A percentile compares a stretch with the other conserved stretches of the same genome.
These are phyloP conservation scores for Diaporthe capsici DNA, from an alignment of 2,329 filamentous ascomycete genomes.

Conservation along the genomic window DNA sequence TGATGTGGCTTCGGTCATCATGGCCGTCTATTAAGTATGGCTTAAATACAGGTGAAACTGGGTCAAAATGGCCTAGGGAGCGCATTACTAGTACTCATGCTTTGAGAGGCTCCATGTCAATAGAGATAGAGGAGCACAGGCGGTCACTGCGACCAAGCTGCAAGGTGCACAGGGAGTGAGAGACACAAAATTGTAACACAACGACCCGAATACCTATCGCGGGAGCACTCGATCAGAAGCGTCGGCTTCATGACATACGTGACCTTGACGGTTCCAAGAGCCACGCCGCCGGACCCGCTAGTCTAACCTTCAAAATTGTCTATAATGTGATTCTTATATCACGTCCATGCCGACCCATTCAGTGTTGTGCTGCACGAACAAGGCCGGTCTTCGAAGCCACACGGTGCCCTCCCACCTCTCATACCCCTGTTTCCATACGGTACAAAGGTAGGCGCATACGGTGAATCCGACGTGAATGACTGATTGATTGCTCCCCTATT, in stretches of 20 bases:
- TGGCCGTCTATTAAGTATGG: neutral
- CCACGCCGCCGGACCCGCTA: neutral
- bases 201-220: neutral
- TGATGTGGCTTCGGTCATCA: neutral
- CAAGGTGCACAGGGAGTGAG: neutral
- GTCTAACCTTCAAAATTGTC: neutral
- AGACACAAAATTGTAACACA: constrained; percentile 1
- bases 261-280: no score
- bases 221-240: neutral
- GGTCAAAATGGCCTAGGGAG: neutral
- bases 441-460: no score
- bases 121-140: neutral
- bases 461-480: neutral
- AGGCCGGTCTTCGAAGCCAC: neutral
- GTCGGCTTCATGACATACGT: neutral
- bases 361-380: neutral
- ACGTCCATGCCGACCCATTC: neutral
- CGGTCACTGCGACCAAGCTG: neutral
- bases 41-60: neutral
- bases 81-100: neutral
- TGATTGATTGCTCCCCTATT: neutral
- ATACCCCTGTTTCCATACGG: neutral
- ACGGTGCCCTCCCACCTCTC: neutral
- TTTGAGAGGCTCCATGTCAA: neutral
- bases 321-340: neutral